Conservation (phyloP, 176 grass and related monocot species). For the Puya raimondii region DNA sequence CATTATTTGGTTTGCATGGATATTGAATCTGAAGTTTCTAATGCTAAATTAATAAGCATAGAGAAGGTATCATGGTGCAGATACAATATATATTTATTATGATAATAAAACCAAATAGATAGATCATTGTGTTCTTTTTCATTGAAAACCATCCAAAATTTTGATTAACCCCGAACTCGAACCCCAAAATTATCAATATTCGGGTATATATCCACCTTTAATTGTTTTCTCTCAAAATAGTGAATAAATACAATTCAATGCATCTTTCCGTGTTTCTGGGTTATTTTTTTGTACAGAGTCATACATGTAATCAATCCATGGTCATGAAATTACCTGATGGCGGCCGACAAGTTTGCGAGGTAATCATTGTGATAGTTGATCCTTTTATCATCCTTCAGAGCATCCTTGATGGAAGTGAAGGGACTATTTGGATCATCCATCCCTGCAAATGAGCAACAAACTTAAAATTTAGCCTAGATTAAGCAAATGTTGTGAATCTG, state of each 20-base stretch:
- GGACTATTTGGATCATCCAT: constrained; percentile 73
- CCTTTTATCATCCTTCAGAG: constrained; percentile 72
- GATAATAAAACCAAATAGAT: background rate
- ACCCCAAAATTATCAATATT: background rate
- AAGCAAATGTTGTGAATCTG: background rate
- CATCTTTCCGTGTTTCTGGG: background rate
- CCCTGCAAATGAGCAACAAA: constrained; percentile 30
- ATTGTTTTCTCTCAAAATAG: too few species aligned
- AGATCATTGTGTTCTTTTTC: background rate
- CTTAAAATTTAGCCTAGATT: background rate
- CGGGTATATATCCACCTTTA: too few species aligned
- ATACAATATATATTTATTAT: background rate
- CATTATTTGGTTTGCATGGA: too few species aligned
- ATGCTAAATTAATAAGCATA: background rate
- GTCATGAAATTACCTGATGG: constrained; percentile 42
- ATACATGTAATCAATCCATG: background rate
- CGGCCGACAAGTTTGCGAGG: constrained; percentile 53
- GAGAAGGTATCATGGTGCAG: background rate
- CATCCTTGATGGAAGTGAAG: constrained; percentile 59
- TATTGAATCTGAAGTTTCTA: too few species aligned
- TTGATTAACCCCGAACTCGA: background rate
- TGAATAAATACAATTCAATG: background rate
- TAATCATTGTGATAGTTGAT: constrained; percentile 78
- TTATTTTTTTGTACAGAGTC: background rate
- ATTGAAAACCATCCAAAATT: background rate